These are phyloP conservation scores for Cryptosporidium ubiquitum DNA, from an alignment of 169 alveolate genomes.

Conservation along the genomic window DNA sequence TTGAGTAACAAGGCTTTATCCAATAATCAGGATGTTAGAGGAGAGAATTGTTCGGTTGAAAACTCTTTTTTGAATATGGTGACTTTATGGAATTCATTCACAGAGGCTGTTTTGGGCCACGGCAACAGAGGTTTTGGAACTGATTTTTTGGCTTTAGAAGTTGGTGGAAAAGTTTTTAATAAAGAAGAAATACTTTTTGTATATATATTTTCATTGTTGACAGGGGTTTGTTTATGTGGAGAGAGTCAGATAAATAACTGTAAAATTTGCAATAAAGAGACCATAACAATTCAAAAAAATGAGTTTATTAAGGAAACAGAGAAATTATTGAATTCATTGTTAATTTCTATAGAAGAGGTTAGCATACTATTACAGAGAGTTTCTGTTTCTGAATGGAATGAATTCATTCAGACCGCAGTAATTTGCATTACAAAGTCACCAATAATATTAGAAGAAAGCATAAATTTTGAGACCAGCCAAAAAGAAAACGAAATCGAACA, in stretches of 20 bases:
- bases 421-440: conserved; percentile 52
- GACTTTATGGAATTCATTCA: conserved; percentile 19
- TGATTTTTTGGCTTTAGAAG: not conserved
- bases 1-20: not conserved
- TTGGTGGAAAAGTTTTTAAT: not conserved
- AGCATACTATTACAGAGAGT: conserved; percentile 63
- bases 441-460: not conserved
- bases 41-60: conserved; percentile 5
- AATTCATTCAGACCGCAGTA: conserved; percentile 36
- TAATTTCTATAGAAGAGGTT: conserved; percentile 54
- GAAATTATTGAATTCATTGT: not conserved
- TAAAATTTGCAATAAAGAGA: not conserved
- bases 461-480: not conserved
- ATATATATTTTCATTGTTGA: conserved; percentile 12
- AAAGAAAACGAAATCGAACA: not conserved
- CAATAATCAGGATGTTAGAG: not conserved
- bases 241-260: conserved; percentile 1
- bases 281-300: not conserved
- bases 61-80: conserved; percentile 45
- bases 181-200: conserved; percentile 36
- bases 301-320: not conserved
- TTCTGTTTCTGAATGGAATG: conserved; percentile 60
- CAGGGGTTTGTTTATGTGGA: conserved; percentile 60
- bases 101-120: not conserved
- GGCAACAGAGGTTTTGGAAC: not conserved